Conservation (phyloP, 768 basidiomycete genomes). For the Leucogyrophana mollusca region DNA sequence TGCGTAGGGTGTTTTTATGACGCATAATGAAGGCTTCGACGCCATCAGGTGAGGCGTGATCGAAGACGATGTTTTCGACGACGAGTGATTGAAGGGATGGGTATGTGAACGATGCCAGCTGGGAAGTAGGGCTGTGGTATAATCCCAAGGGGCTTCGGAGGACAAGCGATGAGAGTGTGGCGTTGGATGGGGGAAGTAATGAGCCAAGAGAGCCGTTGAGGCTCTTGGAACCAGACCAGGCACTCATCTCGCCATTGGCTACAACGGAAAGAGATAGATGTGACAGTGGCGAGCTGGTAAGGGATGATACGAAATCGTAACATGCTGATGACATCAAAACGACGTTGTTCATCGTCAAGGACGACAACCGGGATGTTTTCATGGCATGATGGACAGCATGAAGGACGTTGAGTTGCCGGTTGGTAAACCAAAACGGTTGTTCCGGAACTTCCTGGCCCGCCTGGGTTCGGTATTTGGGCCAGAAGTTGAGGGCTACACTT, state of each 20-base stretch:
- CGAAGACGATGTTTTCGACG: slow-evolving; percentile 29
- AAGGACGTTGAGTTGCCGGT: slow-evolving; percentile 22
- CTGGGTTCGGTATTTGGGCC: slow-evolving; percentile 28
- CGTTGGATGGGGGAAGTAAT: slow-evolving; percentile 20
- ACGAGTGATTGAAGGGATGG: slow-evolving; percentile 25
- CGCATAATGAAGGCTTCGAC: slow-evolving; percentile 30
- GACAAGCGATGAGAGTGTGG: slow-evolving; percentile 19
- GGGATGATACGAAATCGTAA: slow-evolving; percentile 26
- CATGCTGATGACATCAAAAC: slow-evolving; percentile 19
- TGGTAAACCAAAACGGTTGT: slow-evolving; percentile 30
- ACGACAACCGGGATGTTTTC: slow-evolving; percentile 12
- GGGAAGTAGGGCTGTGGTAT: slow-evolving; percentile 25
- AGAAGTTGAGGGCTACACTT: slow-evolving; percentile 24
- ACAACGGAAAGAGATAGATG: slow-evolving; percentile 30
- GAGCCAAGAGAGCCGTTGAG: slow-evolving; percentile 24
- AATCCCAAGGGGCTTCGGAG: slow-evolving; percentile 26
- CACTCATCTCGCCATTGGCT: slow-evolving; percentile 27
- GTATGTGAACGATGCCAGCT: slow-evolving; percentile 18
- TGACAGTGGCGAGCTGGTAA: slow-evolving; percentile 23
- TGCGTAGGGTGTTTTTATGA: slow-evolving; percentile 24
- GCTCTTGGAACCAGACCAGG: slow-evolving; percentile 30
- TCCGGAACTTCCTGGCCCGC: slow-evolving; percentile 21
- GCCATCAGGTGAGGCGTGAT: slow-evolving; percentile 17
- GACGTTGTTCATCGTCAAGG: slow-evolving; percentile 21
- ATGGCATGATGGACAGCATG: slow-evolving; percentile 23